Percentiles rank a stretch among this genome's conserved stretches.
Evolutionary conservation across 1,284 basidiomycete genomes (phyloP).

Genomic region (Leccinum fuscescens): DNA sequence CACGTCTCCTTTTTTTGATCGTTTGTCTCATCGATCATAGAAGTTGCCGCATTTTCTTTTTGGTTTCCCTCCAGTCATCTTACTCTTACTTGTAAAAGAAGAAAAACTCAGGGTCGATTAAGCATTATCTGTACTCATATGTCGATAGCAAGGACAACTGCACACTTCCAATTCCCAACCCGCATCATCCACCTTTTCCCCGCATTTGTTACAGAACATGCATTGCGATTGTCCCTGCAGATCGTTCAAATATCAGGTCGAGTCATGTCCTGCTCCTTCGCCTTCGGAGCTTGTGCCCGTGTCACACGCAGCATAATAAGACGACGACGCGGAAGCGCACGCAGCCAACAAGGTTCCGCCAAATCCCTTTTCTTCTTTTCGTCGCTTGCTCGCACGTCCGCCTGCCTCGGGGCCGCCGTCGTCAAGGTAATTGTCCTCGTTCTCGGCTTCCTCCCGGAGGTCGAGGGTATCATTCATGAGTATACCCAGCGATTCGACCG

Average conservation of each 20-base stretch:
- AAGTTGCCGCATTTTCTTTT: slow-evolving; percentile 20
- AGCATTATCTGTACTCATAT: slow-evolving; percentile 37
- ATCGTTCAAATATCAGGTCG: slow-evolving; percentile 35
- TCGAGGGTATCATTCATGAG: slow-evolving; percentile 65
- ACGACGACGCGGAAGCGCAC: slow-evolving; percentile 9
- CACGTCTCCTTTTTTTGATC: slow-evolving; percentile 16
- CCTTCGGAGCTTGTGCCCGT: slow-evolving; percentile 35
- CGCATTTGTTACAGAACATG: slow-evolving; percentile 41
- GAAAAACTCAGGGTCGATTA: slow-evolving; percentile 25
- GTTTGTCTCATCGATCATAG: slow-evolving; percentile 33
- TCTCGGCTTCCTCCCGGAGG: slow-evolving; percentile 60
- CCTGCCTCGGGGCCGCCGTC: slow-evolving; percentile 12
- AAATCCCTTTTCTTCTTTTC: slow-evolving; percentile 69
- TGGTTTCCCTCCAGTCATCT: slow-evolving; percentile 8
- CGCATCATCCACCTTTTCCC: slow-evolving; percentile 13
- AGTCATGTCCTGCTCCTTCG: slow-evolving; percentile 28
- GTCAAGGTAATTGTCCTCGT: slow-evolving; percentile 43
- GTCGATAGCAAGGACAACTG: slow-evolving; percentile 26
- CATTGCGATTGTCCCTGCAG: slow-evolving; percentile 31
- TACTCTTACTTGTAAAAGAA: slow-evolving; percentile 23
- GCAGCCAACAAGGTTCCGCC: slow-evolving; percentile 59
- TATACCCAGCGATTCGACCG: slow-evolving; percentile 59
- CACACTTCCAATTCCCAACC: slow-evolving; percentile 7
- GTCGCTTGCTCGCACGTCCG: slow-evolving; percentile 41
- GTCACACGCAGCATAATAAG: slow-evolving; percentile 23